These are phyloP conservation scores for Cercophora newfieldiana DNA, from an alignment of 495 filamentous ascomycete species.

Conservation along the genomic window DNA sequence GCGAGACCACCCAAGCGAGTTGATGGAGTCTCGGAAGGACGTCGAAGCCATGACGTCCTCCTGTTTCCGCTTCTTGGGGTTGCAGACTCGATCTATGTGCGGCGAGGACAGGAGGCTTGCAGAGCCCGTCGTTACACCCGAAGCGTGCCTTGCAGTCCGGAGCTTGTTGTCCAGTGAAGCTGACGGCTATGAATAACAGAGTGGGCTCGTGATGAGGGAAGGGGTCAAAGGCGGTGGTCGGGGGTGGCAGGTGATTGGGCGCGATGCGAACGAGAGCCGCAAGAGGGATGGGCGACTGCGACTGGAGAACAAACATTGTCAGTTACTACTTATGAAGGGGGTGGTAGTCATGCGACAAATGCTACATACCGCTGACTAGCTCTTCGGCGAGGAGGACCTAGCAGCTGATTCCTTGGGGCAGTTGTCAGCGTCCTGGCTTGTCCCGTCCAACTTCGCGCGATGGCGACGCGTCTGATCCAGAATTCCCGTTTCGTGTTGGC, in stretches of 20 bases:
- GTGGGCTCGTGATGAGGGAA: slow-evolving; percentile 22
- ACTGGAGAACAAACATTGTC: slow-evolving; percentile 17
- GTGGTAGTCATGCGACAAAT: slow-evolving; percentile 15
- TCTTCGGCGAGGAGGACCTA: slow-evolving; percentile 3
- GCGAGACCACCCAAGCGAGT: slow-evolving; percentile 91
- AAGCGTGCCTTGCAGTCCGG: neutral
- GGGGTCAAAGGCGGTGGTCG: neutral
- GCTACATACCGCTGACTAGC: neutral
- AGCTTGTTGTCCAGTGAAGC: neutral
- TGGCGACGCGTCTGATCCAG: neutral
- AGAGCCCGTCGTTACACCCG: neutral
- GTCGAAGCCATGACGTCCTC: slow-evolving; percentile 71
- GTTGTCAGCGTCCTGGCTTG: neutral
- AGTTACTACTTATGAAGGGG: slow-evolving; percentile 14
- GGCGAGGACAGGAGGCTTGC: neutral
- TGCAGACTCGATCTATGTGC: neutral
- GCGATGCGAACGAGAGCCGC: slow-evolving; percentile 17
- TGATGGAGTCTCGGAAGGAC: slow-evolving; percentile 91
- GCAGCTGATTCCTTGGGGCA: slow-evolving; percentile 14
- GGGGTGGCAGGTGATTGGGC: slow-evolving; percentile 16
- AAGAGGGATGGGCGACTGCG: slow-evolving; percentile 10
- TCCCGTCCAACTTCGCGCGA: neutral
- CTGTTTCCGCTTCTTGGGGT: neutral
- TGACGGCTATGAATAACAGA: slow-evolving; percentile 19
- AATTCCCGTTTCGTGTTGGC: neutral